Conservation (phyloP, 495 filamentous ascomycete species). For the Lasiosphaeria hispida region DNA sequence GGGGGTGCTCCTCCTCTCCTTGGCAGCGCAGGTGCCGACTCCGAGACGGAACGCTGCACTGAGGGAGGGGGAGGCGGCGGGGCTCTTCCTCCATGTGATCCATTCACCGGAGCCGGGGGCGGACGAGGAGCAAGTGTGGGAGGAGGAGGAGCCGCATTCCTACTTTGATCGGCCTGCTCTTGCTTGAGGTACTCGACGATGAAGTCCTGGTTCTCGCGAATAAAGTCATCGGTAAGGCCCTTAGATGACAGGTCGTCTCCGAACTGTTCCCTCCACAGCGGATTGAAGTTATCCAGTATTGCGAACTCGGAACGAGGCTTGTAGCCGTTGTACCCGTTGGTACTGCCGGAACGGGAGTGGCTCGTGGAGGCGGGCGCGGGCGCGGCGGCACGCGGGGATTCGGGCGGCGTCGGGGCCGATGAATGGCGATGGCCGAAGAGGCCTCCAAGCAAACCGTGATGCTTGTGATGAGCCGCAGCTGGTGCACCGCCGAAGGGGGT, state of each 20-base stretch:
- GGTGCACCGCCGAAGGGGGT: constrained; percentile 70
- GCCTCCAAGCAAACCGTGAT: constrained; percentile 57
- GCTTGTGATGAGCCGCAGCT: constrained; percentile 39
- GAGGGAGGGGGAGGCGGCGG: constrained; percentile 59
- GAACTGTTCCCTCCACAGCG: constrained; percentile 77
- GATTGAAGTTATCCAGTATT: constrained; percentile 78
- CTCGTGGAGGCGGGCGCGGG: constrained; percentile 39
- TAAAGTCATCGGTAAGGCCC: constrained; percentile 91
- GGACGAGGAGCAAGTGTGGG: constrained; percentile 59
- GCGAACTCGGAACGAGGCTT: constrained; percentile 51
- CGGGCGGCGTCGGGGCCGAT: constrained; percentile 56
- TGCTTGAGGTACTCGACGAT: constrained; percentile 88
- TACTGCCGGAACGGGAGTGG: constrained; percentile 47
- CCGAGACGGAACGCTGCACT: constrained; percentile 34
- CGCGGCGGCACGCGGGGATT: constrained; percentile 47
- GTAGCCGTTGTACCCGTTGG: constrained; percentile 36
- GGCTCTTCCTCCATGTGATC: constrained; percentile 34
- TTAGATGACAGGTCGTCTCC: constrained; percentile 74
- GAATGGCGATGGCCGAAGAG: constrained; percentile 70
- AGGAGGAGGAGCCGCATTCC: constrained; percentile 50
- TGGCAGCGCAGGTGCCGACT: constrained; percentile 38
- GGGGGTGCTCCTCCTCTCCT: constrained; percentile 75
- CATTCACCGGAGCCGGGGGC: constrained; percentile 40
- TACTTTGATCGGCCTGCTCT: constrained; percentile 59
- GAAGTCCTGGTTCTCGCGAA: constrained; percentile 89